Conservation (phyloP, 2,329 filamentous ascomycete genomes). For the Hypoxylon sp. region DNA sequence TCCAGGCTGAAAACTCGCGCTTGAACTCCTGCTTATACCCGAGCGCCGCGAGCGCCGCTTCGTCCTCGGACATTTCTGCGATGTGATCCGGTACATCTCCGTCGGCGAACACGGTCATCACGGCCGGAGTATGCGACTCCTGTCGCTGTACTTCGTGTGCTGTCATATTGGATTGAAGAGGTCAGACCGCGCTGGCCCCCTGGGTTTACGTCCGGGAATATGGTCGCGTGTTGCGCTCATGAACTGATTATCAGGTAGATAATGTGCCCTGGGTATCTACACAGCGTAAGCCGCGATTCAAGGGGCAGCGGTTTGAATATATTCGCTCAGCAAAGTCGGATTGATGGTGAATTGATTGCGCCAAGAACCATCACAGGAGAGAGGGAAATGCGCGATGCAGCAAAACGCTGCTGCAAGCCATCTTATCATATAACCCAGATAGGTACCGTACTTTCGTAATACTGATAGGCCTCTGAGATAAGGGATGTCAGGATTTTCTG, state of each 20-base stretch:
- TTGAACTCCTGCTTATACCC: slow-evolving; percentile 69
- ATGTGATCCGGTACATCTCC: slow-evolving; percentile 51
- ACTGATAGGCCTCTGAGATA: slow-evolving; percentile 30
- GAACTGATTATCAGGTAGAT: background rate
- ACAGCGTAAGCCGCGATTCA: background rate
- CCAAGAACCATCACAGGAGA: slow-evolving; percentile 5
- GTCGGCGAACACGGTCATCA: slow-evolving; percentile 50
- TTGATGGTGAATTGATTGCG: slow-evolving; percentile 9
- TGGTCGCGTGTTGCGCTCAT: slow-evolving; percentile 10
- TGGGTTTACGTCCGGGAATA: background rate
- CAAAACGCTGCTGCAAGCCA: slow-evolving; percentile 31
- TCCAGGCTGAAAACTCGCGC: slow-evolving; percentile 80
- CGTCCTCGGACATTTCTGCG: slow-evolving; percentile 62
- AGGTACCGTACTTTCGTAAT: background rate
- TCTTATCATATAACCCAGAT: slow-evolving; percentile 32
- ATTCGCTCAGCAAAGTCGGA: slow-evolving; percentile 7
- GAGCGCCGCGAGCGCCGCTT: slow-evolving; percentile 72
- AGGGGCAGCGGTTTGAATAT: slow-evolving; percentile 11
- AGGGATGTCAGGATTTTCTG: slow-evolving; percentile 17
- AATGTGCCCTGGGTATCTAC: background rate
- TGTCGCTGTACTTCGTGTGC: slow-evolving; percentile 13
- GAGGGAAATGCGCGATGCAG: slow-evolving; percentile 15
- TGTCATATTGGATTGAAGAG: slow-evolving; percentile 20
- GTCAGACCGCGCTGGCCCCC: background rate
- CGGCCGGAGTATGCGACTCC: slow-evolving; percentile 41